Percentiles rank a stretch among this genome's conserved stretches.
Evolutionary conservation across 768 basidiomycete species (phyloP).

Genomic region (Tricholoma sp.): DNA sequence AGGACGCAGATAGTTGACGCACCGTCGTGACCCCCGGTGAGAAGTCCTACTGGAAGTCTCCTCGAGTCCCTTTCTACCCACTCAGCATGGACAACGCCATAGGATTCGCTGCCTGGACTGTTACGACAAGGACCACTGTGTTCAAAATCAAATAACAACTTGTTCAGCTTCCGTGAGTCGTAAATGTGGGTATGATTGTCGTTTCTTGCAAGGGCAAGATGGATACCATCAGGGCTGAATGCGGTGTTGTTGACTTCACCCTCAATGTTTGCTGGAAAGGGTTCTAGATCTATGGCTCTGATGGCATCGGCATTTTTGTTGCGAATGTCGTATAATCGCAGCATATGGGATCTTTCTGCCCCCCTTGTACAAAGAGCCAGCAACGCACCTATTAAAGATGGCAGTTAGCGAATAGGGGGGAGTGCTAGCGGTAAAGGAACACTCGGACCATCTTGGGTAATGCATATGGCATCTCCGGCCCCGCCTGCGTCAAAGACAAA

Average conservation of each 20-base stretch:
- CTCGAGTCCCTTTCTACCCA: slow-evolving; percentile 44
- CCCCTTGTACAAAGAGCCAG: slow-evolving; percentile 32
- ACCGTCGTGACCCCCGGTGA: slow-evolving; percentile 67
- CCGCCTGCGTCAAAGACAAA: slow-evolving; percentile 41
- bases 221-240: slow-evolving; percentile 58
- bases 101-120: slow-evolving; percentile 28
- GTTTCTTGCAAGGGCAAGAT: slow-evolving; percentile 53
- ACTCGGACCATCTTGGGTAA: slow-evolving; percentile 40
- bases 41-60: slow-evolving; percentile 36
- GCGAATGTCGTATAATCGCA: slow-evolving; percentile 51
- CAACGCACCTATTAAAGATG: slow-evolving; percentile 19
- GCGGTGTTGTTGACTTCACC: slow-evolving; percentile 44
- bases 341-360: slow-evolving; percentile 22
- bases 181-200: slow-evolving; percentile 61
- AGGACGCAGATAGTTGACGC: slow-evolving; percentile 12
- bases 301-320: slow-evolving; percentile 23
- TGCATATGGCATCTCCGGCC: slow-evolving; percentile 47
- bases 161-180: slow-evolving; percentile 49
- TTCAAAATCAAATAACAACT: slow-evolving; percentile 41
- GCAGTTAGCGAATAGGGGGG: background rate
- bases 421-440: background rate
- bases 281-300: slow-evolving; percentile 28
- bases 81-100: slow-evolving; percentile 45
- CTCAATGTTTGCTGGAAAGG: slow-evolving; percentile 25
- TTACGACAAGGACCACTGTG: slow-evolving; percentile 36